These are phyloP conservation scores for Mycosphaerella arachidis DNA, from an alignment of 2,329 filamentous ascomycete genomes.

Conservation along the genomic window DNA sequence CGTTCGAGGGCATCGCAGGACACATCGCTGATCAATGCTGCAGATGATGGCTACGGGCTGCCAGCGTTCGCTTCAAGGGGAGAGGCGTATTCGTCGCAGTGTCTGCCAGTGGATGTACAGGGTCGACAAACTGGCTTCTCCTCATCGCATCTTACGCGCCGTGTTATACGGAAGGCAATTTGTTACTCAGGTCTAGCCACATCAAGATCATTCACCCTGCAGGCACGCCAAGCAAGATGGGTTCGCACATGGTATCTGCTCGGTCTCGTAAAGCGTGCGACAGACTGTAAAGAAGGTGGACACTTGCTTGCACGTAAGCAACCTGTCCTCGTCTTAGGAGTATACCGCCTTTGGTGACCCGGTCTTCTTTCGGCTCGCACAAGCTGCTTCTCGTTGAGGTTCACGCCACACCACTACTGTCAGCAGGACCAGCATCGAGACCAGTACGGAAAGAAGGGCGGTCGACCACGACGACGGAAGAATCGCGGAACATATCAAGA, in stretches of 20 bases:
- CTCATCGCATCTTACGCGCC: constrained; percentile 57
- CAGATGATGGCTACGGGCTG: constrained; percentile 14
- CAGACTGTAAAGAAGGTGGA: not conserved
- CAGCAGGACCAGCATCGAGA: not conserved
- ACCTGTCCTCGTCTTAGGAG: constrained; percentile 22
- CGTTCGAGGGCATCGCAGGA: constrained; percentile 25
- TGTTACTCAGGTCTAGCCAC: not conserved
- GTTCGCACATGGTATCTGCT: not conserved
- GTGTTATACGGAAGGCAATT: constrained; percentile 39
- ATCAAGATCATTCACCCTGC: not conserved
- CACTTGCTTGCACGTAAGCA: constrained; percentile 24
- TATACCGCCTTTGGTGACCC: constrained; percentile 22
- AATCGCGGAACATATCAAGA: constrained; percentile 1
- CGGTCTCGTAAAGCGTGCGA: not conserved
- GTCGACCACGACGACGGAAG: constrained; percentile 14
- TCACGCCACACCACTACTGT: not conserved
- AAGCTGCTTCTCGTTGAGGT: constrained; percentile 10
- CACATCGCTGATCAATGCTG: constrained; percentile 20
- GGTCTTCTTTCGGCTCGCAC: constrained; percentile 17
- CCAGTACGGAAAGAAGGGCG: constrained; percentile 9
- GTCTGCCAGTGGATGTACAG: constrained; percentile 53
- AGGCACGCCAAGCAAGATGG: not conserved
- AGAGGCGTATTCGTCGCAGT: constrained; percentile 52
- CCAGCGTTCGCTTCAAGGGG: constrained; percentile 8
- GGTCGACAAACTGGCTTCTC: constrained; percentile 50